phyloP scores from a whole-genome alignment of 2,329 filamentous ascomycete species.

The Fusarium sp. region DNA sequence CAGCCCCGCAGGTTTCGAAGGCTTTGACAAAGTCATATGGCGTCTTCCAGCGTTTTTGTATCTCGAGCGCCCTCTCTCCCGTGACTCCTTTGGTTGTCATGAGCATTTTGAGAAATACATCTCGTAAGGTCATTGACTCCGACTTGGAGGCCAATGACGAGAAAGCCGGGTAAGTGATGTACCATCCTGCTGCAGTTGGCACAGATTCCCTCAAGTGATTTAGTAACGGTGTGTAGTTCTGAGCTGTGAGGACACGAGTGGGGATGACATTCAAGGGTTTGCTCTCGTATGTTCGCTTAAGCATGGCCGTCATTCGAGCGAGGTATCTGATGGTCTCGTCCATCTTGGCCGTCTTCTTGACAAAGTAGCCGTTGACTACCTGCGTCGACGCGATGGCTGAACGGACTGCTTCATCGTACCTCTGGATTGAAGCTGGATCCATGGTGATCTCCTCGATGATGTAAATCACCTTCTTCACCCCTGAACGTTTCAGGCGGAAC shows the following conservation, averaged over 20 bases:
- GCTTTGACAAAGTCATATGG: conserved; percentile 81
- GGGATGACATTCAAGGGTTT: conserved; percentile 76
- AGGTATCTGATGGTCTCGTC: conserved; percentile 86
- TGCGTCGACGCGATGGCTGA: conserved; percentile 84
- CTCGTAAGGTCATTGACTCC: conserved; percentile 79
- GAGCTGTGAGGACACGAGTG: conserved; percentile 72
- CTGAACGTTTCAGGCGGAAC: conserved; percentile 81
- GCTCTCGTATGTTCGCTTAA: conserved; percentile 76
- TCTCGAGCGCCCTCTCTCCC: conserved; percentile 84
- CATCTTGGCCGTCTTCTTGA: conserved; percentile 82
- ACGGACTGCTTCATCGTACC: conserved; percentile 77
- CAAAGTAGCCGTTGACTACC: conserved; percentile 84
- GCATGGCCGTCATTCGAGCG: conserved; percentile 77
- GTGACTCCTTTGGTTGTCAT: conserved; percentile 85
- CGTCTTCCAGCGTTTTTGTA: conserved; percentile 84
- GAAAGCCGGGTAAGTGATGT: conserved; percentile 81
- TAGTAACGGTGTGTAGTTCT: conserved; percentile 77
- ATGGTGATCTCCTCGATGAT: conserved; percentile 82
- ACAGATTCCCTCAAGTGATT: conserved; percentile 70
- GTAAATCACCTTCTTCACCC: conserved; percentile 84
- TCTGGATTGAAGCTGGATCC: conserved; percentile 66
- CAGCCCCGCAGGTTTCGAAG: conserved; percentile 69
- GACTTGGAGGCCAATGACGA: conserved; percentile 82
- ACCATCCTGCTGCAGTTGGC: conserved; percentile 63
- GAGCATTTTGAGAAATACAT: conserved; percentile 87